Base-by-base conservation (phyloP, 2,329 filamentous ascomycete species). In the Phyllosticta ampelicida region DNA sequence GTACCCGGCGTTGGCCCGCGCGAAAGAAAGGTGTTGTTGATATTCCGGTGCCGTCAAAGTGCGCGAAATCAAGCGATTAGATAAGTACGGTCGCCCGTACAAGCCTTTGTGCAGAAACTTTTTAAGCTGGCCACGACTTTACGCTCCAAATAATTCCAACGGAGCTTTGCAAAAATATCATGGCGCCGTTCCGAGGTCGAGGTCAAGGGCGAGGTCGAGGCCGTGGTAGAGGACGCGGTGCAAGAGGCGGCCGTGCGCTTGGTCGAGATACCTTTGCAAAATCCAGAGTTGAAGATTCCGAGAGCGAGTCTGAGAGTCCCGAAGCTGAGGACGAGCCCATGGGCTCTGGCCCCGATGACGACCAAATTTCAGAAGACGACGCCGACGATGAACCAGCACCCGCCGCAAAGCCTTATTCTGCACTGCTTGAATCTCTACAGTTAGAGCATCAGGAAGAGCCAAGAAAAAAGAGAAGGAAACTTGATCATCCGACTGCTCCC, bases 381-480 rank as follows among this genome's bases (percentile, higher is more conserved):
- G 65, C 65, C 6, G 63, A 65, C 49, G 64, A 63, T 13, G 63
- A 68, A 19, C 64, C 68, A 28, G 57, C 60, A 21, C 21, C 57
- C 1, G 30, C 49, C 6, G 63, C 67, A 4, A 71, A 70, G 59
- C 77, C 81, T 9, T 86, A 85, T 66, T 80, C 77, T 58, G 71
- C 77, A 53, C 72, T 86, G 16, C 71, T 86, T 16, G 77, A 82
- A 61, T 75, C 82, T 1, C 75, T 85, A 20, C 74, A 77, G 58
- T 65, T 75, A 55, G 65, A 68, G 16, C 69, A 73, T 11, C 63
- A 70, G 2, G 71, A 71, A 19, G 75, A 74, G 30, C 78, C 77
- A 6, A 73, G 73, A 53, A 73, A 73, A 19, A 85, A 78, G 66
- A 78, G 76, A 64, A 74, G 80, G 64, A 85, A 81, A 68, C 65